These are phyloP conservation scores for Cyclotella baltica DNA, from an alignment of 108 stramenopile genomes.

Conservation along the genomic window DNA sequence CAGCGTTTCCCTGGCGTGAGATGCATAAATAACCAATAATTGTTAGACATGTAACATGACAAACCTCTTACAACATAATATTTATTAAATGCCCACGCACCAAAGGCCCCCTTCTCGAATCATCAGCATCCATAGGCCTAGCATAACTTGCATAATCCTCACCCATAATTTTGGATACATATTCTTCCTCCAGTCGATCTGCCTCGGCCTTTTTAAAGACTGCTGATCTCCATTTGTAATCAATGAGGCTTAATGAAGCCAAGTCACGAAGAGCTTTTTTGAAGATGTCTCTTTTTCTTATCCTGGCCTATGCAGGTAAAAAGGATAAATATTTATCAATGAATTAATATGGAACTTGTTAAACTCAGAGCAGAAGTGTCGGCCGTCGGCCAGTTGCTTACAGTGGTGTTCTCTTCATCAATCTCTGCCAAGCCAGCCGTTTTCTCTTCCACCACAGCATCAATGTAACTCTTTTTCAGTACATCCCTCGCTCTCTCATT, in stretches of 20 bases:
- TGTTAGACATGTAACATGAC: too few relatives aligned
- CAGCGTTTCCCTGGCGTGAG: slow-evolving; percentile 62
- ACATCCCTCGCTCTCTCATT: background rate
- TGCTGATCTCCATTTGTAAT: slow-evolving; percentile 82
- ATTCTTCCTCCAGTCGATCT: slow-evolving; percentile 80
- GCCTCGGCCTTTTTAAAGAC: slow-evolving; percentile 82
- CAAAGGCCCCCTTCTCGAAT: slow-evolving; percentile 74
- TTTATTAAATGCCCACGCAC: too few relatives aligned
- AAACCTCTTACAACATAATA: too few relatives aligned
- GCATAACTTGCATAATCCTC: slow-evolving; percentile 74
- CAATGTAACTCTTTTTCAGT: slow-evolving; percentile 24
- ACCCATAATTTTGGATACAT: slow-evolving; percentile 81
- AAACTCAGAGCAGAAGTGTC: background rate
- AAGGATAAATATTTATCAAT: background rate
- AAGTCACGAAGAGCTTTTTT: slow-evolving; percentile 56
- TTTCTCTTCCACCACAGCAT: slow-evolving; percentile 50
- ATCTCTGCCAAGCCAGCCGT: slow-evolving; percentile 27
- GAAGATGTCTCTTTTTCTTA: slow-evolving; percentile 48
- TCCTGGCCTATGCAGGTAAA: slow-evolving; percentile 12
- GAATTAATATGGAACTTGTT: background rate
- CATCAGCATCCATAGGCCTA: slow-evolving; percentile 88
- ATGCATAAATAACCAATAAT: slow-evolving; percentile 17
- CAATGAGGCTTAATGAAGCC: slow-evolving; percentile 73
- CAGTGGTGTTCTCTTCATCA: slow-evolving; percentile 37
- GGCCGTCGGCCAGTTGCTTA: slow-evolving; percentile 12